Evolutionary conservation across 1,284 basidiomycete genomes (phyloP).

Genomic region (Mycena sp.): DNA sequence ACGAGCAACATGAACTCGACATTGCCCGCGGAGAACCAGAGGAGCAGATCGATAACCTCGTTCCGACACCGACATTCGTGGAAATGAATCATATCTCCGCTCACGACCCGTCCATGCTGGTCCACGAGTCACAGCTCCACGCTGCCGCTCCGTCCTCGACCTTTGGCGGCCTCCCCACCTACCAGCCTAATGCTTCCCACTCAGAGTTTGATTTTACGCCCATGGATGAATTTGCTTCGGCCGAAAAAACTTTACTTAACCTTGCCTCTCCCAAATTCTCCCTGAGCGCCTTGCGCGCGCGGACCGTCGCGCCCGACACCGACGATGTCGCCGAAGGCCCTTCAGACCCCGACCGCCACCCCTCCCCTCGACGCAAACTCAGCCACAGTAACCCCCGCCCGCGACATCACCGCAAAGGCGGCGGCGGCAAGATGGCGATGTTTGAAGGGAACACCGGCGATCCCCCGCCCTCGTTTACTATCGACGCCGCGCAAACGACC

Average conservation of each 20-base stretch:
- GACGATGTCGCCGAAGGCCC: slow-evolving; percentile 37
- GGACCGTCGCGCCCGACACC: slow-evolving; percentile 41
- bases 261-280: slow-evolving; percentile 57
- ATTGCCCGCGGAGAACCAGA: slow-evolving; percentile 51
- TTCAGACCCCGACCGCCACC: slow-evolving; percentile 38
- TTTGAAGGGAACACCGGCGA: slow-evolving; percentile 81
- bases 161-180: slow-evolving; percentile 64
- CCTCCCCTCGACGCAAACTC: slow-evolving; percentile 75
- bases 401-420: slow-evolving; percentile 70
- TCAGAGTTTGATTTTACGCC: slow-evolving; percentile 80
- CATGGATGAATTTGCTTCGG: slow-evolving; percentile 85
- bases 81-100: slow-evolving; percentile 35
- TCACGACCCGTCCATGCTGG: slow-evolving; percentile 63
- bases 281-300: slow-evolving; percentile 38
- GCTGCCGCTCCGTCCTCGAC: slow-evolving; percentile 46
- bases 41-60: slow-evolving; percentile 27
- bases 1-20: slow-evolving; percentile 59
- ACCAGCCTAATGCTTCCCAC: slow-evolving; percentile 63
- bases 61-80: slow-evolving; percentile 27
- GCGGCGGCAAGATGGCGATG: slow-evolving; percentile 89
- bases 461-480: slow-evolving; percentile 57
- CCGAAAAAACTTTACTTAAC: slow-evolving; percentile 74
- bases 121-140: slow-evolving; percentile 39
- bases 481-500: slow-evolving; percentile 39
- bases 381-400: slow-evolving; percentile 81